A percentile compares a stretch with the other conserved stretches of the same genome.
These are phyloP conservation scores for Stramenopiles sp. DNA, from an alignment of 352 stramenopile species.

Conservation along the genomic window DNA sequence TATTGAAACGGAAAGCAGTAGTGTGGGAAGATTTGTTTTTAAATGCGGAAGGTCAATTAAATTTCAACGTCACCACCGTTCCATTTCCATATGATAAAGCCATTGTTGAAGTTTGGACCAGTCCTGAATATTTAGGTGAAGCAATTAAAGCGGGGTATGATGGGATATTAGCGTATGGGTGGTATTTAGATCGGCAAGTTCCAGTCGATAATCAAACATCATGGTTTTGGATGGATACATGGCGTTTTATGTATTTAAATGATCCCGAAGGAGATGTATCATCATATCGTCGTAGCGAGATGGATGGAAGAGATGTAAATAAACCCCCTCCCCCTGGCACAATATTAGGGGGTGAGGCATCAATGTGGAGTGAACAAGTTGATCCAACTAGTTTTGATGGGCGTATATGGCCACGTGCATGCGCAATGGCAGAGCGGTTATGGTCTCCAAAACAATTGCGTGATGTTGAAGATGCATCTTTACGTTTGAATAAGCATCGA, in stretches of 20 bases:
- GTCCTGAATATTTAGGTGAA: not conserved
- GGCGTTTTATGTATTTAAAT: slow-evolving; percentile 24
- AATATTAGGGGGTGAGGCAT: not conserved
- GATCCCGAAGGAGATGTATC: not conserved
- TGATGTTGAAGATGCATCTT: not conserved
- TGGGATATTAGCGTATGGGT: slow-evolving; percentile 10
- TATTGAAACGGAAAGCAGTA: not conserved
- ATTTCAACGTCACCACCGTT: no score
- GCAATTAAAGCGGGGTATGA: not conserved
- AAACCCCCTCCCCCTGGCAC: no score
- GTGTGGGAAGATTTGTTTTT: not conserved
- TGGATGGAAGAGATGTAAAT: no score
- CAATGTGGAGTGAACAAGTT: not conserved
- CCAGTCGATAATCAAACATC: slow-evolving; percentile 23
- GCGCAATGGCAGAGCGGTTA: not conserved
- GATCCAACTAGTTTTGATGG: not conserved
- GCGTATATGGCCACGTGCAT: not conserved
- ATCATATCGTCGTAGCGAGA: no score
- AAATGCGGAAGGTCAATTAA: no score
- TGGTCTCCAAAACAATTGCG: not conserved
- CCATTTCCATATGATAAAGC: no score
- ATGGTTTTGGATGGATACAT: no score
- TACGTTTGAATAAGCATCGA: no score
- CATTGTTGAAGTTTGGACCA: not conserved
- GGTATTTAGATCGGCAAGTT: slow-evolving; percentile 48